Evolutionary conservation across 257 asterid genomes (phyloP).

Genomic region (Forsythia viridissima): DNA sequence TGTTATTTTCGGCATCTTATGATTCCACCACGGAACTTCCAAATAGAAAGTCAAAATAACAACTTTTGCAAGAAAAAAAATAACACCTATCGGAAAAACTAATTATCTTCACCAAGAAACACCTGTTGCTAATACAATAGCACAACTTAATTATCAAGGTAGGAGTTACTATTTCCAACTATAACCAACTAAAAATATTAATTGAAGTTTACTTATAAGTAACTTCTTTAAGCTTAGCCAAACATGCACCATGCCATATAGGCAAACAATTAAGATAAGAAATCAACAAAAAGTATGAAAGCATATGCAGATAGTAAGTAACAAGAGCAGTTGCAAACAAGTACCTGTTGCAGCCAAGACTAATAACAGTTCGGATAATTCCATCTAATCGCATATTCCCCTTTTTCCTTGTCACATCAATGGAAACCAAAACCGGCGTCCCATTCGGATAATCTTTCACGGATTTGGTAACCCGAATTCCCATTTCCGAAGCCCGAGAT

Average conservation of each 20-base stretch:
- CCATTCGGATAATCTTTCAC: slow-evolving; percentile 65
- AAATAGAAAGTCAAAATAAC: background rate
- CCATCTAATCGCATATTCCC: slow-evolving; percentile 81
- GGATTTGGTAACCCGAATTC: slow-evolving; percentile 64
- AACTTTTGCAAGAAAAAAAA: background rate
- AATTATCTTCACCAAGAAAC: background rate
- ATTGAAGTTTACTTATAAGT: background rate
- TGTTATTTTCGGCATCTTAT: background rate
- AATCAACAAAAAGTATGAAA: background rate
- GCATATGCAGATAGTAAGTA: background rate
- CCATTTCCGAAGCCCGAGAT: slow-evolving; percentile 77
- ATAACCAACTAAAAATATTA: background rate
- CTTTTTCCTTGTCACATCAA: slow-evolving; percentile 71
- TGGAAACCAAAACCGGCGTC: slow-evolving; percentile 81
- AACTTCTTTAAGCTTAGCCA: background rate
- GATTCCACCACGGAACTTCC: background rate
- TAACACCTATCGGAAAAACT: background rate
- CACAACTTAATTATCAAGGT: background rate
- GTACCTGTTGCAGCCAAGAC: slow-evolving; percentile 81
- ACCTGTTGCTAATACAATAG: background rate
- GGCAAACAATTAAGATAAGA: background rate
- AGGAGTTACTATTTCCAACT: background rate
- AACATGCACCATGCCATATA: slow-evolving; percentile 2
- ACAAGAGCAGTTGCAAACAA: background rate
- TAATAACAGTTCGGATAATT: slow-evolving; percentile 63